These are phyloP conservation scores for Colletotrichum sp. DNA, from an alignment of 2,329 filamentous ascomycete species.

Conservation along the genomic window DNA sequence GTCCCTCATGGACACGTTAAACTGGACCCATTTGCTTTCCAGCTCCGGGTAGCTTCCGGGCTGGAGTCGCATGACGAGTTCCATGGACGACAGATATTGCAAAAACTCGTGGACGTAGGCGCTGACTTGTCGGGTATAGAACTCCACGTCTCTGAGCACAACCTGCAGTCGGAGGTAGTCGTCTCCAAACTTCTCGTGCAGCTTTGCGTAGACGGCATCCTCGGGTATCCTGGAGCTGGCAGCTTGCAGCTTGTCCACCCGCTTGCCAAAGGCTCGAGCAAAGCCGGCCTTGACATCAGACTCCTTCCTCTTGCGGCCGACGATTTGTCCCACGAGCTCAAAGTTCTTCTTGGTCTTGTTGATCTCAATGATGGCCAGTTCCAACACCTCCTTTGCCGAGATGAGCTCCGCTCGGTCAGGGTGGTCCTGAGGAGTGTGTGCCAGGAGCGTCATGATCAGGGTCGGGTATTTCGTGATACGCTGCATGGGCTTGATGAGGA, in stretches of 20 bases:
- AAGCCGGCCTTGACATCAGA: constrained; percentile 86
- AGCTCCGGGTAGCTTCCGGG: constrained; percentile 81
- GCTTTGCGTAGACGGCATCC: constrained; percentile 79
- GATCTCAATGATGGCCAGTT: constrained; percentile 80
- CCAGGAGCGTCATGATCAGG: constrained; percentile 78
- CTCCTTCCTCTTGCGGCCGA: constrained; percentile 84
- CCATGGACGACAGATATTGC: constrained; percentile 80
- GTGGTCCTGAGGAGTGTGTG: constrained; percentile 81
- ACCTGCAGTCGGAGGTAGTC: constrained; percentile 93
- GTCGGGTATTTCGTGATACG: constrained; percentile 93
- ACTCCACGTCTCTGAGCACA: constrained; percentile 91
- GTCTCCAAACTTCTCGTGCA: constrained; percentile 87
- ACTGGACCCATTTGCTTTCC: constrained; percentile 93
- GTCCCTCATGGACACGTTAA: constrained; percentile 86
- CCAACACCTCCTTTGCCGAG: constrained; percentile 56
- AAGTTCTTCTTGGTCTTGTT: constrained; percentile 96
- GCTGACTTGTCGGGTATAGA: constrained; percentile 82
- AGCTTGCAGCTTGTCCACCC: constrained; percentile 83
- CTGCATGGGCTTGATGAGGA: constrained; percentile 98
- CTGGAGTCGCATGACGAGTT: constrained; percentile 76
- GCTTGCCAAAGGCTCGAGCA: constrained; percentile 87
- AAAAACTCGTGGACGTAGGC: constrained; percentile 83
- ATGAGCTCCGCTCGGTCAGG: constrained; percentile 76
- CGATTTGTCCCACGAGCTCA: constrained; percentile 88
- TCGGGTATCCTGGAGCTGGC: constrained; percentile 67